Percentiles rank a stretch among this genome's conserved stretches.
Evolutionary conservation across 2,329 filamentous ascomycete genomes (phyloP).

Genomic region (Rhexocercosporidium sp.): DNA sequence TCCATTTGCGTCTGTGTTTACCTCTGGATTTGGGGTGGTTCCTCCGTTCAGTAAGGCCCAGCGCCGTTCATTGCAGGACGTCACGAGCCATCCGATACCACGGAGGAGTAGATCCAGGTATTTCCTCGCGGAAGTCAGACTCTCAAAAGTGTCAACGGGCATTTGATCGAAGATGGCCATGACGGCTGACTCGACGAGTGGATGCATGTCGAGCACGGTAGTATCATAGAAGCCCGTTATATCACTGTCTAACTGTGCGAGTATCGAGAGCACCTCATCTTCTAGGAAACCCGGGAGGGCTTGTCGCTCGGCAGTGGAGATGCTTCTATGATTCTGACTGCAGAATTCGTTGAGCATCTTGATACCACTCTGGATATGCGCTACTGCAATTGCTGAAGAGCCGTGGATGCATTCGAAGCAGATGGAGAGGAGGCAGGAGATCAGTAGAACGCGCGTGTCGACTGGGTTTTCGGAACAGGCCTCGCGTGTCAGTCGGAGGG

Average conservation of each 20-base stretch:
- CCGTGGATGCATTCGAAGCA: neutral
- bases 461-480: neutral
- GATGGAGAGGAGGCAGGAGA: neutral
- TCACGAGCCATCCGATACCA: neutral
- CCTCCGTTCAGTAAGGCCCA: neutral
- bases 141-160: neutral
- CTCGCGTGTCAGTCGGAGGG: neutral
- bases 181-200: neutral
- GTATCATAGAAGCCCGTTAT: neutral
- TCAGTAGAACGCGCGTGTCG: neutral
- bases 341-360: neutral
- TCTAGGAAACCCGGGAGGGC: neutral
- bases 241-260: neutral
- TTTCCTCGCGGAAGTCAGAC: neutral
- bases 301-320: neutral
- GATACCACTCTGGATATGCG: conserved; percentile 1
- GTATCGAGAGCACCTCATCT: neutral
- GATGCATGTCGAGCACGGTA: neutral
- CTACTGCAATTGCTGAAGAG: neutral
- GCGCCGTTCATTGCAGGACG: neutral
- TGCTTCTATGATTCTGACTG: neutral
- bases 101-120: neutral
- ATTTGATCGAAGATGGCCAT: neutral
- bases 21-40: neutral
- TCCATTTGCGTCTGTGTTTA: no score